phyloP scores from a whole-genome alignment of 305 asterid genomes.

The Fraxinus sp. region DNA sequence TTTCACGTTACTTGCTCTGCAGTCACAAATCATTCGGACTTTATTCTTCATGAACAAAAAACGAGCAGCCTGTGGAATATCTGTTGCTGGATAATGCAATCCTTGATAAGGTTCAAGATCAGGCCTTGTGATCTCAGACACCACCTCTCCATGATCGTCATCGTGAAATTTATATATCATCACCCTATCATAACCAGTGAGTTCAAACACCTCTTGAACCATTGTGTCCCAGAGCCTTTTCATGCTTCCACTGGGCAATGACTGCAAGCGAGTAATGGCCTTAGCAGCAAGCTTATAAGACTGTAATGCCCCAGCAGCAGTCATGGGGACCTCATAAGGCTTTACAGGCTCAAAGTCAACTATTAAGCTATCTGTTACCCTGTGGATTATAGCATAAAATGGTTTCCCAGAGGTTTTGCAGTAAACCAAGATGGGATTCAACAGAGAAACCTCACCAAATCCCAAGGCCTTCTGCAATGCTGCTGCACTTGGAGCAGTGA shows the following conservation, averaged over 20 bases:
- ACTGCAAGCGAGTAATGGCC: conserved; percentile 82
- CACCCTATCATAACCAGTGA: conserved; percentile 92
- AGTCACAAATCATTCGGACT: conserved; percentile 90
- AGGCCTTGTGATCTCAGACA: conserved; percentile 73
- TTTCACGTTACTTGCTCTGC: conserved; percentile 67
- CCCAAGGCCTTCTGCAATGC: conserved; percentile 87
- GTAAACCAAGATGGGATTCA: conserved; percentile 83
- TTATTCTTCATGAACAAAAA: conserved; percentile 91
- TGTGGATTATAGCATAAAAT: conserved; percentile 80
- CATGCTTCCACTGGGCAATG: conserved; percentile 86
- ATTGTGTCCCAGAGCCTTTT: conserved; percentile 81
- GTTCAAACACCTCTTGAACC: conserved; percentile 92
- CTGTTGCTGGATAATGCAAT: conserved; percentile 91
- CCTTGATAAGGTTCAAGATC: conserved; percentile 87
- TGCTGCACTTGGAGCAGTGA: conserved; percentile 78
- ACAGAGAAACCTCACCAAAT: conserved; percentile 79
- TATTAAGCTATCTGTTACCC: conserved; percentile 80
- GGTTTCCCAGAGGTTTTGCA: conserved; percentile 95
- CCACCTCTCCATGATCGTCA: conserved; percentile 96
- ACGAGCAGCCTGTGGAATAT: conserved; percentile 95
- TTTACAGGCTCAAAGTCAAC: conserved; percentile 95
- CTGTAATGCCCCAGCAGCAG: conserved; percentile 96
- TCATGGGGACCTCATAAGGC: conserved; percentile 92
- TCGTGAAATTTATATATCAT: conserved; percentile 92
- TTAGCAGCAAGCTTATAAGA: conserved; percentile 92